A percentile compares a stretch with the other conserved stretches of the same genome.
Conservation (phyloP, 148 eudicot species). For the Beta vulgaris region DNA sequence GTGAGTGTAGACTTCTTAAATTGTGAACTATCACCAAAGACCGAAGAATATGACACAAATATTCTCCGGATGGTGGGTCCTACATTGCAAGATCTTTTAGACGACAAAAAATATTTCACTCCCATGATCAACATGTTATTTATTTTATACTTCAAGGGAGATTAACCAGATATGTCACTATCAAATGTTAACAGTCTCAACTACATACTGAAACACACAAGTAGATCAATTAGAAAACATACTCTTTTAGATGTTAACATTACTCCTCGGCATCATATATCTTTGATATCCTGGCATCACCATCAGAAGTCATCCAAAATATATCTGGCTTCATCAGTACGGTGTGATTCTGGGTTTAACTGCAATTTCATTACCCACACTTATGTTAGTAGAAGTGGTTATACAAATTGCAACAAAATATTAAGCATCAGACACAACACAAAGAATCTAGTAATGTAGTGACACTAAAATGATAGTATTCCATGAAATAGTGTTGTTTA, state of each 20-base stretch:
- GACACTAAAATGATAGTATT: conserved; percentile 57
- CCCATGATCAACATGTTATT: too few relatives aligned
- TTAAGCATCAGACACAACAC: background rate
- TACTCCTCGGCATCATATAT: background rate
- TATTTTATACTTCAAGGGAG: too few relatives aligned
- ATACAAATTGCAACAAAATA: background rate
- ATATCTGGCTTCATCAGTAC: background rate
- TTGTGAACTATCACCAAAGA: background rate
- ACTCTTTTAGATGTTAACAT: background rate
- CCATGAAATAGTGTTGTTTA: conserved; percentile 77
- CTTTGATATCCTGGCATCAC: background rate
- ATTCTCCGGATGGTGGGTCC: background rate
- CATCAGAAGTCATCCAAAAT: background rate
- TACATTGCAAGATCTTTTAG: background rate
- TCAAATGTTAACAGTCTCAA: background rate
- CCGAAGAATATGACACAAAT: background rate
- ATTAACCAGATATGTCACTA: background rate
- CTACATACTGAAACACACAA: background rate
- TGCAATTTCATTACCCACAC: background rate
- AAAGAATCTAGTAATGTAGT: background rate
- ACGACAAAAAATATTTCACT: background rate
- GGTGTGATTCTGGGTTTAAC: background rate
- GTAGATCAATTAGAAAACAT: background rate
- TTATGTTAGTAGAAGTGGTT: background rate
- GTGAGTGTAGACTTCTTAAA: background rate